Evolutionary conservation across 495 filamentous ascomycete genomes (phyloP).

Genomic region (Lindgomyces ingoldianus): DNA sequence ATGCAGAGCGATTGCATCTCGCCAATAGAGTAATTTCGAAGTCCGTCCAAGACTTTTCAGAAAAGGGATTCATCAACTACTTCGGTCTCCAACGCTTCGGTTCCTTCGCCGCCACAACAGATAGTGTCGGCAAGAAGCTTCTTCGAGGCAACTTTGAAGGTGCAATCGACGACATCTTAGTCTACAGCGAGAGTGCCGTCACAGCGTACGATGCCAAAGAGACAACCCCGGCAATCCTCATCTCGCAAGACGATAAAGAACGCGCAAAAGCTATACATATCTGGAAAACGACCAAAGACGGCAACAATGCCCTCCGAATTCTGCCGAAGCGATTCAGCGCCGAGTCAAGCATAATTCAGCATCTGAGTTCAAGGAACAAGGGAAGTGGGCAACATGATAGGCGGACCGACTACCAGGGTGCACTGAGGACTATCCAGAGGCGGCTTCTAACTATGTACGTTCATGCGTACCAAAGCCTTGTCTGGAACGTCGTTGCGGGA

Average conservation of each 20-base stretch:
- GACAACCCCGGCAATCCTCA: constrained; percentile 34
- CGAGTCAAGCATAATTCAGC: constrained; percentile 73
- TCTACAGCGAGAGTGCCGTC: constrained; percentile 57
- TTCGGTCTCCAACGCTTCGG: constrained; percentile 95
- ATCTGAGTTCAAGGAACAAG: constrained; percentile 54
- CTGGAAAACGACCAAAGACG: constrained; percentile 62
- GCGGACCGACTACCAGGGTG: constrained; percentile 70
- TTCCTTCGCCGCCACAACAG: constrained; percentile 76
- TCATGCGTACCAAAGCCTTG: constrained; percentile 90
- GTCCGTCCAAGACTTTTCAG: constrained; percentile 56
- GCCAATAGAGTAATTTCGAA: constrained; percentile 58
- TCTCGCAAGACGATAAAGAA: constrained; percentile 69
- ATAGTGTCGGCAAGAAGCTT: constrained; percentile 78
- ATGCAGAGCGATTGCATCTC: constrained; percentile 41
- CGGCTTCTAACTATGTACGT: constrained; percentile 90
- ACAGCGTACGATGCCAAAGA: constrained; percentile 48
- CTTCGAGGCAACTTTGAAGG: constrained; percentile 77
- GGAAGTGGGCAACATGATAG: constrained; percentile 29
- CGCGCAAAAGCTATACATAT: constrained; percentile 74
- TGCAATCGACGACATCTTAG: constrained; percentile 72
- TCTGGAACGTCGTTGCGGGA: constrained; percentile 85
- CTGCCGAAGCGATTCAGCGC: constrained; percentile 83
- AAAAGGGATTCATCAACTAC: constrained; percentile 90
- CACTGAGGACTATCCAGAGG: constrained; percentile 71
- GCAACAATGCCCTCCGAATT: constrained; percentile 58